Evolutionary conservation across 2,329 filamentous ascomycete species (phyloP), one percentile per base, ranked within the genome.

Genomic region (Pseudogymnoascus pannorum): DNA sequence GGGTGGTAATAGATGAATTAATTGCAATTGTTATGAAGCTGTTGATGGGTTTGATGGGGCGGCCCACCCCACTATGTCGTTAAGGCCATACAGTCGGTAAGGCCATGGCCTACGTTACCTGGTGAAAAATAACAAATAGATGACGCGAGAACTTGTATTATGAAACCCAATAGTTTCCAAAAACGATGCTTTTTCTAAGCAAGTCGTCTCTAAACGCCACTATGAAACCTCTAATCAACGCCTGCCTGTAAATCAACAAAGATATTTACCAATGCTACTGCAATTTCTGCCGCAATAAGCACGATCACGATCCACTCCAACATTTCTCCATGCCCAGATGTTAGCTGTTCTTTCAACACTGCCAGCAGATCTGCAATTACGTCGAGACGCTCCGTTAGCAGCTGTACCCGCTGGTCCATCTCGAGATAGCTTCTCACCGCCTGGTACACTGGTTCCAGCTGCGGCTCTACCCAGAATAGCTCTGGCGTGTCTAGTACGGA

Each of bases 391-490:
- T 97, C 93, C 9, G 91, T 97, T 71, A 99, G 77, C 38, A 99
- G 79, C 22, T 87, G 86, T 11, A 97, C 93, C 61, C 94, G 81
- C 78, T 97, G 94, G 74, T 97, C 94, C 89, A 99, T 97, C 78
- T 99, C 94, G 18, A 99, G 80, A 73, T 99, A 99, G 72, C 88
- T 94, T 62, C 94, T 82, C 44, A 97, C 94, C 60, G 94, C 94
- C 74, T 95, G 89, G 73, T 99, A 99, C 26, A 99, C 88, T 4
- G 94, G 94, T 71, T 99, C 94, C 5, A 99, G 82, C 74, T 97
- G 92, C 7, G 94, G 94, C 75, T 99, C 94, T 31, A 93, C 90
- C 94, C 94, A 99, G 82, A 99, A 97, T 42, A 99, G 82, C 76
- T 99, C 94, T 0, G 94, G 94, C 8, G 92, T 96, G 74, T 99